Base-by-base conservation (phyloP, 345 rosid genomes). In the Pelargonium nanum region DNA sequence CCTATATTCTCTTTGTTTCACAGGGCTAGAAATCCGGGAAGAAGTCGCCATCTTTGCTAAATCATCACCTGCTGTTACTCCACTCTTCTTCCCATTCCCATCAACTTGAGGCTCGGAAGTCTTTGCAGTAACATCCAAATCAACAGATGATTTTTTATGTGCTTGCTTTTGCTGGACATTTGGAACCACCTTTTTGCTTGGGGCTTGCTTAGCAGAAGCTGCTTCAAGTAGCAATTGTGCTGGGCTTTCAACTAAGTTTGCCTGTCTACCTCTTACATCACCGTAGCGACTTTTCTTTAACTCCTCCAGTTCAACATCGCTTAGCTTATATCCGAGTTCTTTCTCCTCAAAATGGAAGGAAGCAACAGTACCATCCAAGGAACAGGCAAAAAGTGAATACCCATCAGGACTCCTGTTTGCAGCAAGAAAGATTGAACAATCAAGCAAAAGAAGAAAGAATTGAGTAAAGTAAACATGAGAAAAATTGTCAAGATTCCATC, bases 311-410 rank as follows among this genome's bases (percentile, higher is more conserved):
- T 93, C 97, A 2, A 74, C 58, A 66, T 89, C 84, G 40, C 81
- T 90, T 52, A 93, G 79, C 75, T 71, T 83, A 58, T 70, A 75
- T 21, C 99, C 99, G 57, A 93, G 78, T 59, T 93, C 99, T 68
- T 79, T 86, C 13, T 56, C 77, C 52, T 94, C 95, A 77, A 90
- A 94, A 77, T 86, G 97, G 65, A 86, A 84, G 56, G 91, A 79
- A 56, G 99, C 95, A 57, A 85, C 91, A n/a, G 99, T 84, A 63
- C 99, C 99, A 32, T 88, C 99, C 85, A 94, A 77, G 78, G 99
- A 94, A 76, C 97, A 94, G 40, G 96, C 92, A 67, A 94, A 88
- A 59, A 94, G 92, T 40, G 97, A 87, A 76, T 83, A 94, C 28
- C 99, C 99, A 78, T 88, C 96, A 4, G 97, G 92, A 72, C 99